Conservation (phyloP, 163 green algal genomes). For the Chloroidium sp. region DNA sequence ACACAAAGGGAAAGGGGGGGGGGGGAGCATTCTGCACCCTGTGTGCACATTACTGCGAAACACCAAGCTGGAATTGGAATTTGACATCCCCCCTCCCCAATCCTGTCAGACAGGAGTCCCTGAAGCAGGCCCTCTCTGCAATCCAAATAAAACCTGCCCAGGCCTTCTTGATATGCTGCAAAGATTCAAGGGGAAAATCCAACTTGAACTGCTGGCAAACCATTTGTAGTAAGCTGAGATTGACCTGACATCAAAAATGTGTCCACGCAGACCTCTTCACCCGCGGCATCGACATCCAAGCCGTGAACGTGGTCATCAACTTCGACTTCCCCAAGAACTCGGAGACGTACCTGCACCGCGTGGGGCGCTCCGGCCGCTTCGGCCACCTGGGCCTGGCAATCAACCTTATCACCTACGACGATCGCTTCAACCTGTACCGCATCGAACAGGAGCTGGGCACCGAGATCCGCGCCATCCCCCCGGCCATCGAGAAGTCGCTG, state of each 20-base stretch:
- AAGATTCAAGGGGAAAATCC: no score
- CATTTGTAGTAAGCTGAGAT: no score
- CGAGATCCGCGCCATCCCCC: constrained; percentile 98
- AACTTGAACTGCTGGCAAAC: no score
- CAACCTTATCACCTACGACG: constrained; percentile 99
- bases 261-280: constrained; percentile 90
- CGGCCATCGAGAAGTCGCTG: constrained; percentile 90
- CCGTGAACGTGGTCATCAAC: constrained; percentile 99
- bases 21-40: no score
- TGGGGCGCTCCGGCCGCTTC: constrained; percentile 92
- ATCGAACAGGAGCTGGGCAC: constrained; percentile 99
- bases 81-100: no score
- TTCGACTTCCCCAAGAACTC: constrained; percentile 99
- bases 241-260: no score
- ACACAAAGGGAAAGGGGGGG: no score
- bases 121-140: not conserved
- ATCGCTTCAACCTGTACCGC: constrained; percentile 96
- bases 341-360: constrained; percentile 97
- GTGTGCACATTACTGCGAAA: no score
- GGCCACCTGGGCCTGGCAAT: constrained; percentile 97
- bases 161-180: no score
- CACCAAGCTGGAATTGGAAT: no score
- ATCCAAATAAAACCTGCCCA: not conserved
- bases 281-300: constrained; percentile 98
- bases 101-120: no score